Conservation (phyloP, 345 rosid genomes). For the Eucalyptus erythrocorys region DNA sequence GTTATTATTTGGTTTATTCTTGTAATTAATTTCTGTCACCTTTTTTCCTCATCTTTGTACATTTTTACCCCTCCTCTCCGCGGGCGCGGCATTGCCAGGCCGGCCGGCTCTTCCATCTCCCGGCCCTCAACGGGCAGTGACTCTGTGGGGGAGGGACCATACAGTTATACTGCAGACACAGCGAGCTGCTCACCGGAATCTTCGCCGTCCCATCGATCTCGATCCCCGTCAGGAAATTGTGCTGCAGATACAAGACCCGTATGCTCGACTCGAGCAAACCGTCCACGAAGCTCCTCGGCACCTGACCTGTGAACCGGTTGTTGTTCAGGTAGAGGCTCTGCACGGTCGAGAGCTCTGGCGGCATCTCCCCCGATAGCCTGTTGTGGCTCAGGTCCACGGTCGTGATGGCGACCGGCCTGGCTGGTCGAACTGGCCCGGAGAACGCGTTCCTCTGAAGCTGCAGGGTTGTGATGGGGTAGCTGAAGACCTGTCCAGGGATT, state of each 20-base stretch:
- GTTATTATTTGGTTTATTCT: background rate
- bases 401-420: slow-evolving; percentile 32
- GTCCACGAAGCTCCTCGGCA: slow-evolving; percentile 67
- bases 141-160: slow-evolving; percentile 85
- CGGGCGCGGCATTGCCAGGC: slow-evolving; percentile 51
- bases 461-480: slow-evolving; percentile 51
- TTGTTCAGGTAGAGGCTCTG: slow-evolving; percentile 69
- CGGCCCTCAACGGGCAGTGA: slow-evolving; percentile 75
- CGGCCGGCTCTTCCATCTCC: slow-evolving; percentile 70
- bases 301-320: slow-evolving; percentile 74
- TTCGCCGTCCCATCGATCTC: slow-evolving; percentile 71
- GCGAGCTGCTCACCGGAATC: slow-evolving; percentile 61
- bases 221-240: slow-evolving; percentile 75
- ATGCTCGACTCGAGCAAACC: slow-evolving; percentile 46
- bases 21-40: background rate
- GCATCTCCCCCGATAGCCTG: slow-evolving; percentile 54
- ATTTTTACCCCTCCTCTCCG: background rate
- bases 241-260: slow-evolving; percentile 69
- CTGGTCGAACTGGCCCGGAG: slow-evolving; percentile 47
- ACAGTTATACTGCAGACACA: slow-evolving; percentile 87
- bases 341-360: slow-evolving; percentile 67
- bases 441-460: slow-evolving; percentile 72
- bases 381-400: slow-evolving; percentile 82
- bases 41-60: background rate
- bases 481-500: slow-evolving; percentile 47